Evolutionary conservation across 352 stramenopile genomes (phyloP).

Genomic region (Globisporangium mamillatum): DNA sequence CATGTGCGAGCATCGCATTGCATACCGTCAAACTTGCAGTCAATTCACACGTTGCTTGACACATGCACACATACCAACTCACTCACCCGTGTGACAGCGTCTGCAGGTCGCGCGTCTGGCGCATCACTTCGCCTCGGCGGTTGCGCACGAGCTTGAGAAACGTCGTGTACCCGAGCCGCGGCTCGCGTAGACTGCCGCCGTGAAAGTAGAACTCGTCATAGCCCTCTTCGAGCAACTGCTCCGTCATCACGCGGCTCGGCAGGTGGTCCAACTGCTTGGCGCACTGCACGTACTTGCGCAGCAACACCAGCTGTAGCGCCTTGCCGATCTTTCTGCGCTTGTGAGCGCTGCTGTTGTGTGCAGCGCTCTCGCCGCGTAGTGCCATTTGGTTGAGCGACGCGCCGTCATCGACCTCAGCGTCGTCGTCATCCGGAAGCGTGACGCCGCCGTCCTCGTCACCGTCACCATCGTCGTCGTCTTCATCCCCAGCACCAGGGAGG

Average conservation of each 20-base stretch:
- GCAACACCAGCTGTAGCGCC: constrained; percentile 47
- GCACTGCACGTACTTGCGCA: constrained; percentile 60
- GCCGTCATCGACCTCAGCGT: constrained; percentile 15
- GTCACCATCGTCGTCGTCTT: constrained; percentile 6
- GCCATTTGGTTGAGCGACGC: constrained; percentile 13
- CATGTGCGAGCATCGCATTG: background rate
- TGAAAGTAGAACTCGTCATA: constrained; percentile 75
- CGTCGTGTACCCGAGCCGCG: constrained; percentile 46
- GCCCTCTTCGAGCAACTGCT: constrained; percentile 59
- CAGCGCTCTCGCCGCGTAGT: background rate
- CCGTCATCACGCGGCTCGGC: constrained; percentile 45
- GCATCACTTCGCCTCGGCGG: constrained; percentile 45
- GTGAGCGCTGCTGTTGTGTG: background rate
- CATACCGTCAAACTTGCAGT: too few species aligned
- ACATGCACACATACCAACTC: background rate
- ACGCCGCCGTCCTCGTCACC: constrained; percentile 20
- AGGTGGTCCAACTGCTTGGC: constrained; percentile 47
- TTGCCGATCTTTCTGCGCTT: constrained; percentile 56
- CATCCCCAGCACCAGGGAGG: constrained; percentile 1
- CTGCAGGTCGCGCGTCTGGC: constrained; percentile 20
- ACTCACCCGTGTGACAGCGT: constrained; percentile 22
- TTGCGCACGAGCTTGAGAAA: constrained; percentile 75
- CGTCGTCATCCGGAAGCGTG: constrained; percentile 19
- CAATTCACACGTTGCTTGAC: background rate
- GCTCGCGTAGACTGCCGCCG: constrained; percentile 54